Evolutionary conservation across 2,329 filamentous ascomycete genomes (phyloP).

Genomic region (Talaromyces piceae): DNA sequence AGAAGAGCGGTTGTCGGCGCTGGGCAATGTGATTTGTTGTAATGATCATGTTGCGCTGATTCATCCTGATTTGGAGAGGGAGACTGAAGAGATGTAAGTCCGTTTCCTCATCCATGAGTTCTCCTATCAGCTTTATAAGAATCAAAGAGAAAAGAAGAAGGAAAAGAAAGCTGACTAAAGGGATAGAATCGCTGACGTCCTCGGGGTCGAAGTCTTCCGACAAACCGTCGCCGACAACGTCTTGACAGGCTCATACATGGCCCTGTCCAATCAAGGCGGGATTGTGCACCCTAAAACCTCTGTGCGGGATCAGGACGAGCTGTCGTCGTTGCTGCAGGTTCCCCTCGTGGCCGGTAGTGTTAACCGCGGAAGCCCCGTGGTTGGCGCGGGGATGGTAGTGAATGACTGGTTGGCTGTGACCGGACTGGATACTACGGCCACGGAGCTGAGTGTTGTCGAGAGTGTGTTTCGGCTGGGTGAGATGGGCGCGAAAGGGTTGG

Average conservation of each 20-base stretch:
- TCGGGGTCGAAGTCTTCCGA: conserved; percentile 55
- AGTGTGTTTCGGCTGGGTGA: conserved; percentile 92
- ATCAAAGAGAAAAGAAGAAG: background rate
- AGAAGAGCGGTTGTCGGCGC: conserved; percentile 89
- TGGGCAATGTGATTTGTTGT: conserved; percentile 92
- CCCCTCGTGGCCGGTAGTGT: conserved; percentile 90
- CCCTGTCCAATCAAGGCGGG: conserved; percentile 88
- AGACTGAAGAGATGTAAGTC: conserved; percentile 82
- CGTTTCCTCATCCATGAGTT: background rate
- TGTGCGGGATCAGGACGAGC: conserved; percentile 96
- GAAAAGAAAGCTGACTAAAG: background rate
- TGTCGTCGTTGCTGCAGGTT: conserved; percentile 86
- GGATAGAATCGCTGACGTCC: conserved; percentile 69
- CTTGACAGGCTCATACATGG: conserved; percentile 93
- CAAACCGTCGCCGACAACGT: conserved; percentile 98
- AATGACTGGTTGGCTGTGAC: conserved; percentile 97
- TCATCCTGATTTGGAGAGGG: conserved; percentile 91
- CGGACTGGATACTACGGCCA: conserved; percentile 90
- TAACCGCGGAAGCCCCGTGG: conserved; percentile 86
- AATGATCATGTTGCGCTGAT: conserved; percentile 97
- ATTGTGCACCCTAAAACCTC: conserved; percentile 96
- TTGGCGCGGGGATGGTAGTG: conserved; percentile 95
- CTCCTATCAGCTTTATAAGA: too few species aligned
- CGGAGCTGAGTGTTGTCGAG: conserved; percentile 92
- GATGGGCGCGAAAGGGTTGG: conserved; percentile 60